Base-by-base conservation (phyloP, 345 rosid genomes). In the Noccaea bulbosa region DNA sequence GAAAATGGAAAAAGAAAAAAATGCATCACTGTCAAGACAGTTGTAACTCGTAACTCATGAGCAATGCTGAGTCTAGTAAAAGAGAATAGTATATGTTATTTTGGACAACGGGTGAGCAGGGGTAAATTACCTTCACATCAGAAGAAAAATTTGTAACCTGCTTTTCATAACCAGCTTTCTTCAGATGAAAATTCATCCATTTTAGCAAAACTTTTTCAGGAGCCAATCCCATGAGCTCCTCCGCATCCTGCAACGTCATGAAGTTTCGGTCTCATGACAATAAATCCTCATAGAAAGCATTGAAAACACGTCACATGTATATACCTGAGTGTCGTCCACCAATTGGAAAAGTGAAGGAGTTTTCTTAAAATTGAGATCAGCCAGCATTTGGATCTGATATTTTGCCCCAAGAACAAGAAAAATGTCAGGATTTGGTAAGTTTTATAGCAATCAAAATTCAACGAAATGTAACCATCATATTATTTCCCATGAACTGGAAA, bases 121-220 rank as follows among this genome's bases (percentile, higher is more conserved):
- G 53, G 5, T 78, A 68, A 32, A 71, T 81, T 75, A 91, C 99
- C 99, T 94, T 94, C 67, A 94, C 79, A 83, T 94, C 99, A 40
- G 96, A 78, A 33, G 99, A 89, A 77, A 94, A 94, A 78, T 94
- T 94, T 12, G 98, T 91, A 72, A 91, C 98, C 76, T 85, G 83
- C 82, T 94, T 94, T 20, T 66, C 77, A 34, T 94, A 94, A 48
- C 98, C 98, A 74, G 85, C 91, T 83, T 94, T 94, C 84, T 94
- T 92, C 70, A 94, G 76, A 80, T 94, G 99, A 64, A 85, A 87
- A 78, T 94, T 94, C 99, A 94, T 94, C 98, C 99, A 94, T 79
- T 94, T 92, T 40, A 94, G 84, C 55, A 94, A 55, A 74, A 94
- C 92, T 79, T 94, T 94, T 80, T 91, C 99, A 65, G 99, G 99